These are phyloP conservation scores for Phytophthora brassicae DNA, from an alignment of 352 stramenopile species.

Conservation along the genomic window DNA sequence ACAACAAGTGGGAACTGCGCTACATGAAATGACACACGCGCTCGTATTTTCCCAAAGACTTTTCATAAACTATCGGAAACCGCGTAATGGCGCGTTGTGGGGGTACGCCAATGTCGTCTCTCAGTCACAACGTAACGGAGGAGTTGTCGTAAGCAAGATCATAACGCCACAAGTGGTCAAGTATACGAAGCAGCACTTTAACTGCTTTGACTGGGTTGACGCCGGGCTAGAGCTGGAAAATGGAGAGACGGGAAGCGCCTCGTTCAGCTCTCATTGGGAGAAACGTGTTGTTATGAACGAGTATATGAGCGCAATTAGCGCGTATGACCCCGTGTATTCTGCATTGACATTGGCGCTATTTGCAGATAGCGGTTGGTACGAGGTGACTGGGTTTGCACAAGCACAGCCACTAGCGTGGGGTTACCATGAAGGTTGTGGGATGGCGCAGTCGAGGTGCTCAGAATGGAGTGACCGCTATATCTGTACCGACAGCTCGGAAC, in stretches of 20 bases:
- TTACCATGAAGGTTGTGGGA: conserved; percentile 69
- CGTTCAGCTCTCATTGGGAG: conserved; percentile 82
- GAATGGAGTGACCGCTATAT: conserved; percentile 73
- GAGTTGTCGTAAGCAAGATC: conserved; percentile 72
- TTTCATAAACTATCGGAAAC: conserved; percentile 66
- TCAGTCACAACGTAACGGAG: conserved; percentile 42
- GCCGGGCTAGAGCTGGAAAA: conserved; percentile 78
- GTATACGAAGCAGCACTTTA: conserved; percentile 72
- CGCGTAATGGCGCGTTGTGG: conserved; percentile 57
- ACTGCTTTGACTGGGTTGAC: conserved; percentile 65
- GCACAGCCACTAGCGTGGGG: conserved; percentile 71
- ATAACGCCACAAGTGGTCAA: conserved; percentile 70
- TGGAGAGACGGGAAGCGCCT: conserved; percentile 53
- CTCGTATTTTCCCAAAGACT: conserved; percentile 71
- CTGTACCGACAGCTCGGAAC: conserved; percentile 47
- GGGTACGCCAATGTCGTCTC: conserved; percentile 69
- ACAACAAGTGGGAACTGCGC: conserved; percentile 68
- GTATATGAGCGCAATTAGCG: conserved; percentile 81
- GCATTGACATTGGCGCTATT: conserved; percentile 75
- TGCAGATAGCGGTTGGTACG: conserved; percentile 83
- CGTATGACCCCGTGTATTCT: conserved; percentile 76
- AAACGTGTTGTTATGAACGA: conserved; percentile 82
- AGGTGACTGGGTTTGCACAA: conserved; percentile 54
- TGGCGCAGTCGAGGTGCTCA: conserved; percentile 62
- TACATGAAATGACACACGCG: conserved; percentile 85